These are phyloP conservation scores for Ophiostoma australiae DNA, from an alignment of 2,329 filamentous ascomycete genomes.

Conservation along the genomic window DNA sequence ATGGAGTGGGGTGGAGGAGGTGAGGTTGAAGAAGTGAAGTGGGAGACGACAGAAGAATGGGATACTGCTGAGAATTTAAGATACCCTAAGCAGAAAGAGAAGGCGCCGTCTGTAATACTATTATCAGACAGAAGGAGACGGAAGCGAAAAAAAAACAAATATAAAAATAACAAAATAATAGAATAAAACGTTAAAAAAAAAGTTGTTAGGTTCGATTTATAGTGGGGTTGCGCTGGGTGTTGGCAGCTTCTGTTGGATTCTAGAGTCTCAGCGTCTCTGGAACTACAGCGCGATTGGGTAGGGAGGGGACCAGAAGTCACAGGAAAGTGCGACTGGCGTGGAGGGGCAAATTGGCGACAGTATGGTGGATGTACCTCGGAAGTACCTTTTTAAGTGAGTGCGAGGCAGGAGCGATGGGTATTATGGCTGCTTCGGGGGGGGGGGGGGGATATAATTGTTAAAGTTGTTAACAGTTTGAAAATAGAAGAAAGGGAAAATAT, in stretches of 20 bases:
- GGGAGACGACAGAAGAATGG: conserved; percentile 1
- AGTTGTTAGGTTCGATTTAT: conserved; percentile 4
- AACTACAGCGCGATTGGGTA: conserved; percentile 3
- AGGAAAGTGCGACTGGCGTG: conserved; percentile 12
- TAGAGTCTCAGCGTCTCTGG: background rate
- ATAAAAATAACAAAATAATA: background rate
- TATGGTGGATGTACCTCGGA: background rate
- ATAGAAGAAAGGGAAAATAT: background rate
- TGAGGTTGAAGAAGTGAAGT: conserved; percentile 12
- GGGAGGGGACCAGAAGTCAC: conserved; percentile 5
- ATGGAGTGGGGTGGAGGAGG: conserved; percentile 13
- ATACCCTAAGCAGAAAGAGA: conserved; percentile 4
- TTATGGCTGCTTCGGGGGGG: background rate
- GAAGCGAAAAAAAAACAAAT: background rate
- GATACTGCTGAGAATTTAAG: conserved; percentile 13
- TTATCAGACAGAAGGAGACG: background rate
- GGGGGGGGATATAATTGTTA: no score
- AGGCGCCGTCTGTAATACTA: background rate
- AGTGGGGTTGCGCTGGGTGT: conserved; percentile 10
- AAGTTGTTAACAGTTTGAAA: background rate
- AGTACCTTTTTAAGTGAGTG: background rate
- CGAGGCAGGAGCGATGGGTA: conserved; percentile 16
- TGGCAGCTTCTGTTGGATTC: conserved; percentile 15
- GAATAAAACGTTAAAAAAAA: background rate
- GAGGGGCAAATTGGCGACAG: conserved; percentile 9